Evolutionary conservation across 108 stramenopile genomes (phyloP), one percentile per base, ranked within the genome.

Genomic region (Nitzschia palea): DNA sequence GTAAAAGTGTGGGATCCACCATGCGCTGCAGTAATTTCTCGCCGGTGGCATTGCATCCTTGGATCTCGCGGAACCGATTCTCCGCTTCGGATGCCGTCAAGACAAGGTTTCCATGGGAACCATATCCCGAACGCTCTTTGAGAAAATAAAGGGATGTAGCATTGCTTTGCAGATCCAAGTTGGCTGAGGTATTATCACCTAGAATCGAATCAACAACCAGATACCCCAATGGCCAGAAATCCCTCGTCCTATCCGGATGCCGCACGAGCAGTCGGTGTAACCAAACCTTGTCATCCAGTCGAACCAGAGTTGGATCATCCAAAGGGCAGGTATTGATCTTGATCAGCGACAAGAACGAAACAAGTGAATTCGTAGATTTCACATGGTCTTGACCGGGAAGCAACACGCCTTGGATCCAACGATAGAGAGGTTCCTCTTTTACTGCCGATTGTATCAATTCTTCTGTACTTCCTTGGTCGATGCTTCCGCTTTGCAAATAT

Each of bases 121-220:
- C 90, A 70, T 91, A 91, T 26, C 90, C 86, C n/a, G 85, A 57
- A 30, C 85, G 52, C n/a, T 71, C 65, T 67, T 91, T 91, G 29
- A 76, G 57, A 12, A 91, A 85, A 79, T 83, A 91, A 34, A 67
- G 51, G 36, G 44, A 29, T 5, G 25, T 28, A 4, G 37, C 18
- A 18, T 28, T 33, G 53, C 52, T 42, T 28, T 35, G 12, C 28
- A 42, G 4, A 37, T 23, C 58, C 8, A 30, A 8, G 26, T 35
- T 22, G 12, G 25, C 37, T 10, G 6, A 12, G 12, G 15, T 48
- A 20, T 48, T 20, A 20, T 48, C 15, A 20, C 18, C 4, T 48
- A 18, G 22, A n/a, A 20, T 5, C 10, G 37, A 60, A 9, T 42
- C 26, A 26, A 80, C 78, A 23, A 86, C 56, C 5, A 86, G 58